Conservation (phyloP, 1,139 yeast species). For the Pichia sp. region DNA sequence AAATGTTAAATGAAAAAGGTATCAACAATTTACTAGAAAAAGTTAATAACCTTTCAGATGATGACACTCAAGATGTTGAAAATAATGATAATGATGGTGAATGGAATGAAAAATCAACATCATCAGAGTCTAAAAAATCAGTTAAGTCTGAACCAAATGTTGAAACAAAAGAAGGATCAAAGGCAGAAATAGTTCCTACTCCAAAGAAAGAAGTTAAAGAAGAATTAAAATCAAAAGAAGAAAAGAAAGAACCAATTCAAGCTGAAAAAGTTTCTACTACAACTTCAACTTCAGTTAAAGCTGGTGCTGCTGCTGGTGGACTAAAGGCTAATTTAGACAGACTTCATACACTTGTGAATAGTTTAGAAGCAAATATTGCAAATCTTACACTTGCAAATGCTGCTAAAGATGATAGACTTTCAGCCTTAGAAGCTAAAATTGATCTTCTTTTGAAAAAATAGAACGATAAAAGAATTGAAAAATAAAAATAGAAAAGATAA, state of each 20-base stretch:
- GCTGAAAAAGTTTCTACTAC: slow-evolving; percentile 30
- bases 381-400: slow-evolving; percentile 46
- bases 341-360: slow-evolving; percentile 48
- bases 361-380: slow-evolving; percentile 49
- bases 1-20: slow-evolving; percentile 41
- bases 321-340: slow-evolving; percentile 65
- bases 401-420: slow-evolving; percentile 58
- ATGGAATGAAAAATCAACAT: slow-evolving; percentile 8
- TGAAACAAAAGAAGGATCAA: not conserved
- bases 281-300: slow-evolving; percentile 4
- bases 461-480: too few relatives aligned
- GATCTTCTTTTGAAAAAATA: slow-evolving; percentile 27
- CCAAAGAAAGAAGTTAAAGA: too few relatives aligned
- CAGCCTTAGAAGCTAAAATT: slow-evolving; percentile 38
- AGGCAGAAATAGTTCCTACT: slow-evolving; percentile 31
- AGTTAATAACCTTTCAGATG: slow-evolving; percentile 29
- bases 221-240: too few relatives aligned
- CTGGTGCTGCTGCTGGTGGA: slow-evolving; percentile 32
- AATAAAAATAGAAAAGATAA: too few relatives aligned
- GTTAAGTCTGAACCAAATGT: not conserved
- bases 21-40: slow-evolving; percentile 47
- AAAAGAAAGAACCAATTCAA: not conserved
- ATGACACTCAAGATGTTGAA: slow-evolving; percentile 39
- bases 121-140: not conserved
- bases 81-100: slow-evolving; percentile 25